Evolutionary conservation across 176 grass and related monocot species (phyloP), one percentile per base, ranked within the genome.

Genomic region (Aegilops sharonensis): DNA sequence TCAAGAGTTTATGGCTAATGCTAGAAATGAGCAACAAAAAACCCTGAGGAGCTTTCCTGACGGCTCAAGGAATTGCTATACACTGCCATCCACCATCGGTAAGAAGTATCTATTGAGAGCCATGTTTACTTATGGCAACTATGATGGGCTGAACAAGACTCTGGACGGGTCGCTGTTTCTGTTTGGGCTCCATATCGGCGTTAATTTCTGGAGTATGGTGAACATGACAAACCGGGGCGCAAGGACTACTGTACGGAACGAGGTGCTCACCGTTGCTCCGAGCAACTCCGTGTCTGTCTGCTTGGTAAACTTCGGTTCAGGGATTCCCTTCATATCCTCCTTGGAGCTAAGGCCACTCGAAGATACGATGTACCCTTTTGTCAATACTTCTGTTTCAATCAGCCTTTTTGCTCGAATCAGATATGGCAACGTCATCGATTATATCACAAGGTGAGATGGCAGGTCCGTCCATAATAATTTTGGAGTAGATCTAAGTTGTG

Each of bases 281-380:
- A 67, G 62, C 40, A 23, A 74, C 23, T 47, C 17, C 11, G 2
- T 66, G 1, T 87, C 56, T 0, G 78, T 54, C 11, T 85, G 83
- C 20, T 25, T 85, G 72, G 12, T 85, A 14, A 77, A 85, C 37
- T 14, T 85, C 0, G 72, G 36, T 9, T 64, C 35, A 13, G 83
- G 83, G 23, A 54, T 20, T 65, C 83, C 83, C 2, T 85, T 85
- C 72, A 23, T 85, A 14, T 85, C 83, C 0, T 8, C 71, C 5
- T 8, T 85, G 37, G 83, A 52, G 15, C 9, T 85, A 7, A 65
- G 83, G 5, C 36, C 10, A 52, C 8, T 85, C 3, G 35, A 52
- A 8, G 68, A 74, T 17, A 1, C 14, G 0, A 85, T 77, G 83
- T 85, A 50, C 35, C 34, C 72, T 1, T 74, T 64, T 31, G 30